Evolutionary conservation across 495 filamentous ascomycete species (phyloP).

Genomic region (Neurospora hispaniola): DNA sequence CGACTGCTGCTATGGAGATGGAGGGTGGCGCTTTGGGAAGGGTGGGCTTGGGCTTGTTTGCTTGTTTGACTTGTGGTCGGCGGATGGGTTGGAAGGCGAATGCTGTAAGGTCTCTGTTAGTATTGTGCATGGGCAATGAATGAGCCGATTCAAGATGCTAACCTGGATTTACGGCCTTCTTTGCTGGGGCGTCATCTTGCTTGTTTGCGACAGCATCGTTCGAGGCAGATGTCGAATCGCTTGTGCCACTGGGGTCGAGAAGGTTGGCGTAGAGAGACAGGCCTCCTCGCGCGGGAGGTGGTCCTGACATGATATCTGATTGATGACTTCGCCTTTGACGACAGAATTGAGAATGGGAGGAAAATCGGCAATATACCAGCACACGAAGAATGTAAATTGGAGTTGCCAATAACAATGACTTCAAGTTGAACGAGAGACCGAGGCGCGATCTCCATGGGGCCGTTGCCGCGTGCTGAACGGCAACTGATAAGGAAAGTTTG

Average conservation of each 20-base stretch:
- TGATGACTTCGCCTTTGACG: not conserved
- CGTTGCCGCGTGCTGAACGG: not conserved
- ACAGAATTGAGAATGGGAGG: not conserved
- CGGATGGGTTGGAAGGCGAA: constrained; percentile 76
- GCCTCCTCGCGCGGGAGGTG: constrained; percentile 21
- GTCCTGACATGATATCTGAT: not conserved
- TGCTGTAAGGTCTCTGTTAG: constrained; percentile 40
- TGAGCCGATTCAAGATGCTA: constrained; percentile 17
- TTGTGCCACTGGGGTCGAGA: constrained; percentile 31
- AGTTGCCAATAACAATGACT: not conserved
- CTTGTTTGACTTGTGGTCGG: constrained; percentile 55
- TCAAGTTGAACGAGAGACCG: not conserved
- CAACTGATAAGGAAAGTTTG: not conserved
- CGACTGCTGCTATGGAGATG: constrained; percentile 6
- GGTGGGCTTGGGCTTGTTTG: constrained; percentile 63
- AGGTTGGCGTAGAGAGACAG: constrained; percentile 50
- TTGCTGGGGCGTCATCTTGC: constrained; percentile 47
- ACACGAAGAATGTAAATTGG: not conserved
- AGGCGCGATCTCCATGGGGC: not conserved
- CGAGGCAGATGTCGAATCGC: constrained; percentile 55
- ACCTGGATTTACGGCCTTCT: constrained; percentile 72
- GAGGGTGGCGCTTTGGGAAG: constrained; percentile 28
- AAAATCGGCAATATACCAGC: not conserved
- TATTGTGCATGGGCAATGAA: not conserved
- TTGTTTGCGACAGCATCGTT: constrained; percentile 73